These are phyloP conservation scores for Catunica adiposa DNA, from an alignment of 2,329 filamentous ascomycete species.

Conservation along the genomic window DNA sequence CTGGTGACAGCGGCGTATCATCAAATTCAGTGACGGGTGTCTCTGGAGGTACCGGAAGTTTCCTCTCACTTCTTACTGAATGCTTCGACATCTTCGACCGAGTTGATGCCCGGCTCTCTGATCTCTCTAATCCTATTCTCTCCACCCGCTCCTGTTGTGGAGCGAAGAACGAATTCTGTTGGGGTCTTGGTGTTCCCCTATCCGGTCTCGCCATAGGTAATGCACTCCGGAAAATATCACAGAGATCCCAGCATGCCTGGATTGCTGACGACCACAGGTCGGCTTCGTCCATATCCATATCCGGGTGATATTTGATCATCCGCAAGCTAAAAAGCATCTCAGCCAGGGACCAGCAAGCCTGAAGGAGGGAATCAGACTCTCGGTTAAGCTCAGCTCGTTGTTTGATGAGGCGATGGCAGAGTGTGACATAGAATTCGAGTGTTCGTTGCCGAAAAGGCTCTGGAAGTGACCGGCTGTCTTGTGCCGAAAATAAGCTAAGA, in stretches of 20 bases:
- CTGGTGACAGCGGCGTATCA: slow-evolving; percentile 69
- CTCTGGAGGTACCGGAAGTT: slow-evolving; percentile 46
- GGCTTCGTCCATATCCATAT: slow-evolving; percentile 48
- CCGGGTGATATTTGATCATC: slow-evolving; percentile 58
- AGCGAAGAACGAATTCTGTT: slow-evolving; percentile 53
- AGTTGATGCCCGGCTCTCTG: slow-evolving; percentile 30
- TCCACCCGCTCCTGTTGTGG: slow-evolving; percentile 28
- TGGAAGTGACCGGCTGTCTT: slow-evolving; percentile 61
- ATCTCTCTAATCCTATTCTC: slow-evolving; percentile 6
- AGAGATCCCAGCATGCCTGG: slow-evolving; percentile 87
- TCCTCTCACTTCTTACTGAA: slow-evolving; percentile 25
- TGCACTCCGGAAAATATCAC: slow-evolving; percentile 79
- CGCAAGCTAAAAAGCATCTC: slow-evolving; percentile 87
- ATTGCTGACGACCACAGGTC: slow-evolving; percentile 76
- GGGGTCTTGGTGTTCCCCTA: slow-evolving; percentile 67
- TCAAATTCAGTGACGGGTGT: slow-evolving; percentile 93
- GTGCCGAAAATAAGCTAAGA: slow-evolving; percentile 64
- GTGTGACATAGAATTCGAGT: slow-evolving; percentile 81
- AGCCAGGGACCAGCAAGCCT: slow-evolving; percentile 76
- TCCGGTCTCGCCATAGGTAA: slow-evolving; percentile 84
- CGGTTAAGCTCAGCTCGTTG: slow-evolving; percentile 62
- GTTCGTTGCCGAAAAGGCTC: slow-evolving; percentile 80
- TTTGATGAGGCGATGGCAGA: slow-evolving; percentile 94
- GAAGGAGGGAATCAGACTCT: slow-evolving; percentile 69
- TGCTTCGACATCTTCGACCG: slow-evolving; percentile 37